A percentile compares a stretch with the other conserved stretches of the same genome.
Evolutionary conservation across 805 yeast species (phyloP).

Genomic region (Lachancea dasiensis): DNA sequence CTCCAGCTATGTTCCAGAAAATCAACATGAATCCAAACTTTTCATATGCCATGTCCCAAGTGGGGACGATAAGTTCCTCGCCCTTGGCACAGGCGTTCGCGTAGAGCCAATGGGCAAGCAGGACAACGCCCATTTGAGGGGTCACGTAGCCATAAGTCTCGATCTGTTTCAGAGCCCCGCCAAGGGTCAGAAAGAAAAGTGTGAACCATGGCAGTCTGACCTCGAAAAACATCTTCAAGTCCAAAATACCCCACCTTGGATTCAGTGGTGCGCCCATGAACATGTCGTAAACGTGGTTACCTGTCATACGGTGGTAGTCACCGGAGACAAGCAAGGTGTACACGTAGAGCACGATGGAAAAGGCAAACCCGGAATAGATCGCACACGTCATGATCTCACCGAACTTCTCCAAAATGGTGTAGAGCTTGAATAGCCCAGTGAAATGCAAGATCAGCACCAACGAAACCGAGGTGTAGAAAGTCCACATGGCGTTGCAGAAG

Average conservation of each 20-base stretch:
- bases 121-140: slow-evolving; percentile 65
- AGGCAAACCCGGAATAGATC: slow-evolving; percentile 66
- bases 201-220: slow-evolving; percentile 97
- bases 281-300: slow-evolving; percentile 81
- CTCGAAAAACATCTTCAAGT: slow-evolving; percentile 94
- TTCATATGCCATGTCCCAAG: slow-evolving; percentile 99
- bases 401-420: slow-evolving; percentile 70
- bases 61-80: slow-evolving; percentile 93
- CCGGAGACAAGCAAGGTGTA: slow-evolving; percentile 58
- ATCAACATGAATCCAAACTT: slow-evolving; percentile 98
- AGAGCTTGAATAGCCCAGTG: slow-evolving; percentile 66
- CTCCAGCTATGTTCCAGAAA: slow-evolving; percentile 99
- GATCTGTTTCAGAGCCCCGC: slow-evolving; percentile 70
- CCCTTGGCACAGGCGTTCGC: slow-evolving; percentile 98
- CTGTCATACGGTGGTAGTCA: slow-evolving; percentile 88
- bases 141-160: slow-evolving; percentile 76
- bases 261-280: slow-evolving; percentile 98
- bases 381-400: slow-evolving; percentile 93
- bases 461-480: slow-evolving; percentile 65
- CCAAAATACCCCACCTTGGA: slow-evolving; percentile 90
- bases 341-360: slow-evolving; percentile 64
- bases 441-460: slow-evolving; percentile 59
- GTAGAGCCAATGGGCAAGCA: slow-evolving; percentile 87
- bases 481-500: slow-evolving; percentile 85
- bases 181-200: slow-evolving; percentile 67